Evolutionary conservation across 225 moss, liverwort and hornwort species (phyloP), one percentile per base, ranked within the genome.

Genomic region (Lunularia cruciata): DNA sequence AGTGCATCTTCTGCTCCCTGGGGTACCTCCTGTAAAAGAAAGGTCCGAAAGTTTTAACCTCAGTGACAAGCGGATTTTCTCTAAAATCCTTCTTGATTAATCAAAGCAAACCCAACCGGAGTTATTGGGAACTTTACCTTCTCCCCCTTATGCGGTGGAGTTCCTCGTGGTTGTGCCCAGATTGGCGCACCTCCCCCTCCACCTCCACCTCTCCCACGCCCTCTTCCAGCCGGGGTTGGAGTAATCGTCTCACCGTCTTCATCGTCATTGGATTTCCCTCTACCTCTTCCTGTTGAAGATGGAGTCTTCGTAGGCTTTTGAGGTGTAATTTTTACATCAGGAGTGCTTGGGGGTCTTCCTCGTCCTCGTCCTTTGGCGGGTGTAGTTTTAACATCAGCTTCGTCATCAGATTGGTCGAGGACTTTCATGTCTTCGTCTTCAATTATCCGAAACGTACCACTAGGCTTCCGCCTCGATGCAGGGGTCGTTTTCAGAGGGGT

Each of bases 121-220:
- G 45, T 19, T 54, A 72, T 68, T 47, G 16, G 8, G 12, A 5
- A 34, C 19, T 71, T 40, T 69, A 96, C 95, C 90, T 96, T 96
- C 72, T 96, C 92, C 4, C 96, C 96, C 76, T 92, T 96, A 67
- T 89, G 96, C 55, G 96, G 96, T 2, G 96, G 96, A 49, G 80
- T 47, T 60, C 79, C 96, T 31, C 79, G 52, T 68, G 79, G 81
- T 31, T 80, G 52, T 68, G 79, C 81, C 47, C 36, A 64, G 76
- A 84, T 87, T 76, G 63, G 33, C 8, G 63, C 83, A 12, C 80
- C 76, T 0, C 77, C 78, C 9, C 85, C 90, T 47, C 89, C 85
- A 6, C 72, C 72, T 20, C 75, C 75, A 16, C 75, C 79, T 67
- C 75, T 79, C 3, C 91, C 88, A 62, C 89, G 84, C 48, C 89